These are phyloP conservation scores for Hygrocybe coccinea DNA, from an alignment of 768 basidiomycete genomes.

Conservation along the genomic window DNA sequence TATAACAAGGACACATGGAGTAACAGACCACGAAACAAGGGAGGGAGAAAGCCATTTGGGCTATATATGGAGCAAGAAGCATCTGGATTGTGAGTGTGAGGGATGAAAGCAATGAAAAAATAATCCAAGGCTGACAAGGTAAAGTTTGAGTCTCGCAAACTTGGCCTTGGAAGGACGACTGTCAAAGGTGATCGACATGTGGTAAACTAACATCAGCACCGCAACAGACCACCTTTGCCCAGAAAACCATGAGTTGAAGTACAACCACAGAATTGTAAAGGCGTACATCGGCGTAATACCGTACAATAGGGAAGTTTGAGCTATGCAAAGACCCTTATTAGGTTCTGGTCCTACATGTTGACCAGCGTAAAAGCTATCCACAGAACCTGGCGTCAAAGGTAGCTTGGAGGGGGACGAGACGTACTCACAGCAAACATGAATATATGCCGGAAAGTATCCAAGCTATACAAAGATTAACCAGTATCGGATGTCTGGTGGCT, in stretches of 20 bases:
- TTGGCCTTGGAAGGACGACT: slow-evolving; percentile 12
- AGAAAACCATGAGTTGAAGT: background rate
- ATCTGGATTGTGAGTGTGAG: slow-evolving; percentile 21
- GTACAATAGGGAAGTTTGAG: slow-evolving; percentile 40
- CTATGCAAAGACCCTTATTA: slow-evolving; percentile 35
- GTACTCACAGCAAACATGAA: slow-evolving; percentile 40
- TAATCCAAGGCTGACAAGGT: slow-evolving; percentile 18
- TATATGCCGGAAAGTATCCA: slow-evolving; percentile 45
- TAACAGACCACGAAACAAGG: slow-evolving; percentile 27
- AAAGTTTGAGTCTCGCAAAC: slow-evolving; percentile 18
- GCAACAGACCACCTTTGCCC: slow-evolving; percentile 34
- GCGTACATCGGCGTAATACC: slow-evolving; percentile 39
- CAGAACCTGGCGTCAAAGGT: background rate
- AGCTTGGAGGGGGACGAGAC: background rate
- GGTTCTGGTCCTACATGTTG: slow-evolving; percentile 34
- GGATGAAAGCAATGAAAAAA: background rate
- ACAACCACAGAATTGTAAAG: background rate
- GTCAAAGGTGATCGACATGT: slow-evolving; percentile 26
- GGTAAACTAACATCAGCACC: slow-evolving; percentile 32
- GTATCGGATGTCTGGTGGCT: slow-evolving; percentile 37
- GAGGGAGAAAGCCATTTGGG: slow-evolving; percentile 26
- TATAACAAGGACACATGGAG: background rate
- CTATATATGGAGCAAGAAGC: slow-evolving; percentile 33
- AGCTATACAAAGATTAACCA: slow-evolving; percentile 45
- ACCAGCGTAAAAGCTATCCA: slow-evolving; percentile 38